Conservation (phyloP, 2,329 filamentous ascomycete genomes). For the Aspergillus alliaceus region DNA sequence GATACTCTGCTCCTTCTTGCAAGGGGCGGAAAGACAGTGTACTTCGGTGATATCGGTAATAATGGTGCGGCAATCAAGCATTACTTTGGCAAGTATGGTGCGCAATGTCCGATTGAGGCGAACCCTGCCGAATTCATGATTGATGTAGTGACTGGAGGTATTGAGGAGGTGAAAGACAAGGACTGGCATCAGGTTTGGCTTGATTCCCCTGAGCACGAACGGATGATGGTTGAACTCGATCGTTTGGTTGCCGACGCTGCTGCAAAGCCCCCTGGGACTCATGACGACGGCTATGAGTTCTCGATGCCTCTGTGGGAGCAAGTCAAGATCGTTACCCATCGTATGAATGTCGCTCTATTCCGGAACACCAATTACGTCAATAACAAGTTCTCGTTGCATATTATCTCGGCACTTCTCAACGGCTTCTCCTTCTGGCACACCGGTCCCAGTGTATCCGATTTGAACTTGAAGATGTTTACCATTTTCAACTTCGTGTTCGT, state of each 20-base stretch:
- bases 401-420: constrained; percentile 51
- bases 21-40: constrained; percentile 67
- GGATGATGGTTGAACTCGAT: constrained; percentile 63
- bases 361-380: constrained; percentile 67
- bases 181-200: constrained; percentile 74
- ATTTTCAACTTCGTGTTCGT: constrained; percentile 62
- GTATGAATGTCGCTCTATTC: constrained; percentile 65
- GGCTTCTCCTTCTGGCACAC: constrained; percentile 67
- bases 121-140: constrained; percentile 64
- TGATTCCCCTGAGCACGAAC: constrained; percentile 59
- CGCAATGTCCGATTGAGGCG: constrained; percentile 60
- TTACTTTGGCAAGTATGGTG: constrained; percentile 66
- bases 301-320: constrained; percentile 65
- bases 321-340: constrained; percentile 63
- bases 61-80: constrained; percentile 63
- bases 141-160: constrained; percentile 48
- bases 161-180: constrained; percentile 32
- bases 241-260: constrained; percentile 54
- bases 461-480: constrained; percentile 74
- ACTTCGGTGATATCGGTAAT: constrained; percentile 67
- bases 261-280: constrained; percentile 43
- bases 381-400: constrained; percentile 61
- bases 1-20: constrained; percentile 68
- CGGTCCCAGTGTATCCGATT: constrained; percentile 59
- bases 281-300: constrained; percentile 55